These are phyloP conservation scores for Setaria italica DNA, from an alignment of 202 grass and related monocot genomes.

Conservation along the genomic window DNA sequence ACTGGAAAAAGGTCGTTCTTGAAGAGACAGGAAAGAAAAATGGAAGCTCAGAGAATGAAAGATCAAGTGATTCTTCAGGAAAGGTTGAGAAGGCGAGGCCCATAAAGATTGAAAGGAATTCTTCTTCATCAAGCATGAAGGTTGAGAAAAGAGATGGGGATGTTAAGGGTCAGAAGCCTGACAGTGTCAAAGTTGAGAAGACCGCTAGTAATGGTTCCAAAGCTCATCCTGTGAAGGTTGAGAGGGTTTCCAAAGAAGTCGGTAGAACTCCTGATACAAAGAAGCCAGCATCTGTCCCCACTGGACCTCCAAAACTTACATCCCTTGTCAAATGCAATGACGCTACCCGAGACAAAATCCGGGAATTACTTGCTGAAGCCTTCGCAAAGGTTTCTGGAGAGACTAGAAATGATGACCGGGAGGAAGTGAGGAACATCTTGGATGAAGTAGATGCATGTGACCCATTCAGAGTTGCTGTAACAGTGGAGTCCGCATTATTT, in stretches of 20 bases:
- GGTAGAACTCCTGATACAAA: constrained; percentile 46
- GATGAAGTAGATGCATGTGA: constrained; percentile 77
- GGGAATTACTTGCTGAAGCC: constrained; percentile 90
- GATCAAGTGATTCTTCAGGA: constrained; percentile 45
- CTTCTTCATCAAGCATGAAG: constrained; percentile 46
- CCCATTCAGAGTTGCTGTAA: constrained; percentile 83
- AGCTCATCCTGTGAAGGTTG: constrained; percentile 49
- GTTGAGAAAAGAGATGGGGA: constrained; percentile 46
- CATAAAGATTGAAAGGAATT: constrained; percentile 53
- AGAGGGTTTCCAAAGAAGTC: constrained; percentile 52
- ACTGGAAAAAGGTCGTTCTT: constrained; percentile 92
- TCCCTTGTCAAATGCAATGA: constrained; percentile 86
- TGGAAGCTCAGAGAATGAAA: constrained; percentile 54
- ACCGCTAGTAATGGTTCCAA: constrained; percentile 41
- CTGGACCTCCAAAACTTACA: constrained; percentile 58
- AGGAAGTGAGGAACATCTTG: constrained; percentile 76
- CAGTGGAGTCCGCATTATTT: constrained; percentile 77
- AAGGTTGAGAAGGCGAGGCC: constrained; percentile 54
- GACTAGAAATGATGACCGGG: constrained; percentile 63
- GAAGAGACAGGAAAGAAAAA: constrained; percentile 83
- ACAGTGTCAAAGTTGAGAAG: constrained; percentile 60
- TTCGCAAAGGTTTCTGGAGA: constrained; percentile 77
- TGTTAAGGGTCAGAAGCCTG: constrained; percentile 43
- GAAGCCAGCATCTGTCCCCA: constrained; percentile 54
- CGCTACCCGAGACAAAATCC: constrained; percentile 67